phyloP scores from a whole-genome alignment of 2,329 filamentous ascomycete genomes.

The Ophiostoma tasmaniense region DNA sequence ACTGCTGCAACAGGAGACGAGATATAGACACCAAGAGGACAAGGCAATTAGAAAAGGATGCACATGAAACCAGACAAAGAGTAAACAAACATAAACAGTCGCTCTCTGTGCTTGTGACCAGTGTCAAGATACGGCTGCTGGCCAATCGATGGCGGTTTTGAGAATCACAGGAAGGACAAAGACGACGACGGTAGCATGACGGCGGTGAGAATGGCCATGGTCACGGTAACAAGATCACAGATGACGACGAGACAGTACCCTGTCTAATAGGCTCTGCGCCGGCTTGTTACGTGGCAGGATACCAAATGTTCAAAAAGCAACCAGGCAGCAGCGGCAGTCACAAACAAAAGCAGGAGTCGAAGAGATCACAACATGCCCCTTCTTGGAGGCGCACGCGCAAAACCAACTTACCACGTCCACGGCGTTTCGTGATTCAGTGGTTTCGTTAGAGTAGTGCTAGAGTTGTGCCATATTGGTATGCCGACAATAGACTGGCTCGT shows the following conservation, averaged over 20 bases:
- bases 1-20: neutral
- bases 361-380: neutral
- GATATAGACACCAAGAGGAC: neutral
- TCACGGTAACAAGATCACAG: neutral
- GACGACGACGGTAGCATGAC: neutral
- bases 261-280: slow-evolving; percentile 8
- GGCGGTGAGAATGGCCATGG: neutral
- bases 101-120: neutral
- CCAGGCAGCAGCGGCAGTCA: neutral
- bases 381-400: neutral
- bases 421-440: neutral
- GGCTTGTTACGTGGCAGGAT: slow-evolving; percentile 1
- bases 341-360: neutral
- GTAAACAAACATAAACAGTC: slow-evolving; percentile 1
- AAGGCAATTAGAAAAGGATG: neutral
- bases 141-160: neutral
- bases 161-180: neutral
- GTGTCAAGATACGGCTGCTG: neutral
- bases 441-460: neutral
- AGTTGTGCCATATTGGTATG: neutral
- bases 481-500: neutral
- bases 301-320: neutral
- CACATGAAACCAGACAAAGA: neutral
- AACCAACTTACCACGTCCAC: neutral
- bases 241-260: neutral